phyloP scores from a whole-genome alignment of 148 eudicot genomes.

The Vaccinium corymbosum region DNA sequence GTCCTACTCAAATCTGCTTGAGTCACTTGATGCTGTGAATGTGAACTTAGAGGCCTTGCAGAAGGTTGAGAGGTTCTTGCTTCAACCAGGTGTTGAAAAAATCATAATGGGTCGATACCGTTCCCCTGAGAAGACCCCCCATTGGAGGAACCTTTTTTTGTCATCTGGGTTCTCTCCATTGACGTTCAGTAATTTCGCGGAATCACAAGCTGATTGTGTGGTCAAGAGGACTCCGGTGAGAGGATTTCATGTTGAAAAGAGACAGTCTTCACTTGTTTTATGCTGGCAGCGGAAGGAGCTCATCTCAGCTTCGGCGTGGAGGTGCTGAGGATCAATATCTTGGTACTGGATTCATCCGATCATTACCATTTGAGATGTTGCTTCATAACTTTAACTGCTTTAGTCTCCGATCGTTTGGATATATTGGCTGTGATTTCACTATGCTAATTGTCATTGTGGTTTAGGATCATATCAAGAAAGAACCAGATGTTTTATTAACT shows the following conservation, averaged over 20 bases:
- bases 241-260: slow-evolving; percentile 82
- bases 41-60: slow-evolving; percentile 53
- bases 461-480: slow-evolving; percentile 20
- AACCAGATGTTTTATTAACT: slow-evolving; percentile 29
- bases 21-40: slow-evolving; percentile 84
- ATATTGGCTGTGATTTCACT: slow-evolving; percentile 21
- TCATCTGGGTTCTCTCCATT: slow-evolving; percentile 63
- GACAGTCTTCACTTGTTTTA: slow-evolving; percentile 74
- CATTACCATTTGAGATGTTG: slow-evolving; percentile 11
- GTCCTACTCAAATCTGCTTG: slow-evolving; percentile 65
- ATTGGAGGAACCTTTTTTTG: slow-evolving; percentile 75
- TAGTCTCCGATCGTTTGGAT: slow-evolving; percentile 13
- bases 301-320: slow-evolving; percentile 89
- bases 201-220: slow-evolving; percentile 80
- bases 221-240: slow-evolving; percentile 74
- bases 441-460: slow-evolving; percentile 28
- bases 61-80: slow-evolving; percentile 75
- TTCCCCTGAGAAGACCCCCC: slow-evolving; percentile 65
- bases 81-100: slow-evolving; percentile 76
- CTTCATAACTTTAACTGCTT: slow-evolving; percentile 16
- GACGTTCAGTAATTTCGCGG: slow-evolving; percentile 76
- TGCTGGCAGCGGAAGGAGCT: slow-evolving; percentile 90
- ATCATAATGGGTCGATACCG: slow-evolving; percentile 58
- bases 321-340: slow-evolving; percentile 38
- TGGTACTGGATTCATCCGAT: background rate